Conservation (phyloP, 2,329 filamentous ascomycete species). For the Aschersonia sp. region DNA sequence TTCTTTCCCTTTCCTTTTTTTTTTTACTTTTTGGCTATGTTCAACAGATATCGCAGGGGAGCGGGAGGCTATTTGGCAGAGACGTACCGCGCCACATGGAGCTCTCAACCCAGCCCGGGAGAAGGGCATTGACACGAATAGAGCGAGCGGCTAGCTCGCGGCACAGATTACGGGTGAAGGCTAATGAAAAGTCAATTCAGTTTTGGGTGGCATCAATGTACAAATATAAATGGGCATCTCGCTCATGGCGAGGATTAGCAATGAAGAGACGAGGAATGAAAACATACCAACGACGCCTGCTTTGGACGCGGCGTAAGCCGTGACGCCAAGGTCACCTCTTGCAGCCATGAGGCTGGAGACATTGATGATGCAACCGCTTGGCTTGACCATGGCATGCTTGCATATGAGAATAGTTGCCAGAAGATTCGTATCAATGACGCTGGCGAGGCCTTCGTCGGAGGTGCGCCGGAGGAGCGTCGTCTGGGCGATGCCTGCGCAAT, state of each 20-base stretch:
- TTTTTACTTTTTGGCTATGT: too few relatives aligned
- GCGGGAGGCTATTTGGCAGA: neutral
- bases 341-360: conserved; percentile 61
- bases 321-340: conserved; percentile 54
- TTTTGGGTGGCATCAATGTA: neutral
- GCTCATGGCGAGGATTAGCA: neutral
- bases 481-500: conserved; percentile 64
- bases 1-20: neutral
- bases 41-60: too few relatives aligned
- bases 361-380: conserved; percentile 57
- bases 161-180: conserved; percentile 53
- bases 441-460: conserved; percentile 31
- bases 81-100: conserved; percentile 59
- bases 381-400: conserved; percentile 24
- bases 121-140: conserved; percentile 65
- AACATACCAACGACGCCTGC: conserved; percentile 57
- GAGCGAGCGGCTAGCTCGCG: conserved; percentile 43
- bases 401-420: conserved; percentile 49
- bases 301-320: conserved; percentile 66
- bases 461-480: conserved; percentile 46
- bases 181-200: conserved; percentile 20
- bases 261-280: conserved; percentile 1
- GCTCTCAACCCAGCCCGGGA: conserved; percentile 73
- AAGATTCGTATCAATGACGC: conserved; percentile 57
- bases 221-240: conserved; percentile 5